Conservation (phyloP, 2,329 filamentous ascomycete species). For the Seiridium cupressi region DNA sequence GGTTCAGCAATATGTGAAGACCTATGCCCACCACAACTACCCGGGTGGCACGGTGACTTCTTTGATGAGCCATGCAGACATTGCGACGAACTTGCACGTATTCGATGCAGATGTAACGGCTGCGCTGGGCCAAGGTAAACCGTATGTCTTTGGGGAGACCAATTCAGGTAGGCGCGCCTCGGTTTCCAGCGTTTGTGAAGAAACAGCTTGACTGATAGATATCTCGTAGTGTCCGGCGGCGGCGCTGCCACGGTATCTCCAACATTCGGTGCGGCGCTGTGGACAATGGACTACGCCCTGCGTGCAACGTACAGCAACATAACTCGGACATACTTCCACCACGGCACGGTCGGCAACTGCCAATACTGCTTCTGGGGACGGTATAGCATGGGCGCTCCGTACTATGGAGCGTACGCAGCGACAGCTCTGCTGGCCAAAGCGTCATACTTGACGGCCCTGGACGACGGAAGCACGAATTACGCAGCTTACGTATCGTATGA, state of each 20-base stretch:
- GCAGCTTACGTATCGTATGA: constrained; percentile 46
- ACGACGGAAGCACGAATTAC: constrained; percentile 38
- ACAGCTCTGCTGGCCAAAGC: constrained; percentile 42
- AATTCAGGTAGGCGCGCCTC: constrained; percentile 38
- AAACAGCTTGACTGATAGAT: background rate
- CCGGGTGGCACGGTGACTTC: constrained; percentile 39
- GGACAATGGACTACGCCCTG: constrained; percentile 48
- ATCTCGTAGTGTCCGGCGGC: constrained; percentile 31
- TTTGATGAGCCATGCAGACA: constrained; percentile 43
- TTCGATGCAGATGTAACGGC: constrained; percentile 40
- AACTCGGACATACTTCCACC: constrained; percentile 47
- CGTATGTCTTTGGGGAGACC: constrained; percentile 48
- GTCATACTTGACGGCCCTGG: constrained; percentile 41
- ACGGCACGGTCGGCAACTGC: constrained; percentile 51
- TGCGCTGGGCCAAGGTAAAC: constrained; percentile 35
- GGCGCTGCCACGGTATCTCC: constrained; percentile 37
- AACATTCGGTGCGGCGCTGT: constrained; percentile 47
- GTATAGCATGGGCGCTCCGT: constrained; percentile 48
- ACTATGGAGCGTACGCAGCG: constrained; percentile 49
- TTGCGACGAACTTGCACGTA: constrained; percentile 34
- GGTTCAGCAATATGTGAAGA: constrained; percentile 35
- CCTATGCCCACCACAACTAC: constrained; percentile 48
- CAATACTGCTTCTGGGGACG: constrained; percentile 30
- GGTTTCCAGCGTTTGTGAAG: constrained; percentile 25
- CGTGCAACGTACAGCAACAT: constrained; percentile 33